These are phyloP conservation scores for Rhodocollybia butyracea DNA, from an alignment of 768 basidiomycete genomes.

Conservation along the genomic window DNA sequence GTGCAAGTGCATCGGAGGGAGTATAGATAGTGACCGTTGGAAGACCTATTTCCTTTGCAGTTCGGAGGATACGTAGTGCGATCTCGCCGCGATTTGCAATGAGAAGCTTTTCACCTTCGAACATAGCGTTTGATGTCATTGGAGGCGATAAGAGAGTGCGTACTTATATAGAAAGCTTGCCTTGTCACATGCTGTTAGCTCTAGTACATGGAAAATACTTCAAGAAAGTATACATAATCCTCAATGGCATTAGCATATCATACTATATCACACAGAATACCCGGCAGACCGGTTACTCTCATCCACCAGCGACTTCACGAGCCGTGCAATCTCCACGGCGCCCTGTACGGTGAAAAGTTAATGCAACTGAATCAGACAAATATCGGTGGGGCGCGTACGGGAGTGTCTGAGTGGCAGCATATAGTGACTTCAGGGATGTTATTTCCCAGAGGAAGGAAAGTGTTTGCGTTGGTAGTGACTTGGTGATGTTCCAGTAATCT, in stretches of 20 bases:
- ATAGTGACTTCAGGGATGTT: conserved; percentile 52
- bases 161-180: not conserved
- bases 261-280: conserved; percentile 13
- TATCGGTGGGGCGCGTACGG: conserved; percentile 34
- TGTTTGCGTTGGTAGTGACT: conserved; percentile 46
- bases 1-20: conserved; percentile 51
- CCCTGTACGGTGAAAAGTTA: conserved; percentile 42
- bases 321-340: conserved; percentile 47
- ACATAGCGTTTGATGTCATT: conserved; percentile 3
- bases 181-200: not conserved
- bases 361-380: not conserved
- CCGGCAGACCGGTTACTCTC: conserved; percentile 41
- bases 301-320: conserved; percentile 55
- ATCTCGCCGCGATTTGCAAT: conserved; percentile 76
- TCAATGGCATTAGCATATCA: not conserved
- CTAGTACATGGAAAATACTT: too few relatives aligned
- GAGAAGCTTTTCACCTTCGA: conserved; percentile 26
- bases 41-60: conserved; percentile 50
- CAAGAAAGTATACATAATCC: not conserved
- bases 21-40: conserved; percentile 58
- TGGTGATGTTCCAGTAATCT: conserved; percentile 36
- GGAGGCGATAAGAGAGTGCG: not conserved
- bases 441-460: conserved; percentile 37
- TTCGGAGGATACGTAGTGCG: conserved; percentile 58
- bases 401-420: conserved; percentile 65